Evolutionary conservation across 139 green algal species (phyloP).

Genomic region (Volvox africanus): DNA sequence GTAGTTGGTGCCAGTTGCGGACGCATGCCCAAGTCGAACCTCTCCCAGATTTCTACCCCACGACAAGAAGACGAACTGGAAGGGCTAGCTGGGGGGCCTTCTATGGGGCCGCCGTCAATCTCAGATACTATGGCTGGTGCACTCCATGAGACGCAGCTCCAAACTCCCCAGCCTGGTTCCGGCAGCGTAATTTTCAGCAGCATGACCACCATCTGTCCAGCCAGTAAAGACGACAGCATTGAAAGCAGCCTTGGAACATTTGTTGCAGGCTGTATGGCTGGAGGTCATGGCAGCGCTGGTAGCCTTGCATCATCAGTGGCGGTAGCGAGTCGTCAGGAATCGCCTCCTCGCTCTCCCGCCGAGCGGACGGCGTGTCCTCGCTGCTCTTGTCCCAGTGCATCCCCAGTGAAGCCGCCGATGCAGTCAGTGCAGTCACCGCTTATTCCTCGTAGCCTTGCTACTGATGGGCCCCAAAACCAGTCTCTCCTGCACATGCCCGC

Average conservation of each 20-base stretch:
- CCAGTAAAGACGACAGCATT: neutral
- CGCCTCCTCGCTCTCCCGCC: constrained; percentile 24
- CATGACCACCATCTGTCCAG: neutral
- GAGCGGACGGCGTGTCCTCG: constrained; percentile 11
- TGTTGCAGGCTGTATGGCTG: neutral
- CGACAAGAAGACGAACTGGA: neutral
- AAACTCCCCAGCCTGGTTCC: neutral
- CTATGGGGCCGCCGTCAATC: neutral
- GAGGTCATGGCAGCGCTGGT: neutral
- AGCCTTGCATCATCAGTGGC: neutral
- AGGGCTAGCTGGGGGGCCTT: neutral
- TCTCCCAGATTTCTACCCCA: neutral
- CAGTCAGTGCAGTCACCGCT: neutral
- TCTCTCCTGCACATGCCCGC: neutral
- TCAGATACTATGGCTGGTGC: neutral
- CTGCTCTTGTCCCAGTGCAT: neutral
- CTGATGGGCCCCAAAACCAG: neutral
- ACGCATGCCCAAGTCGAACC: neutral
- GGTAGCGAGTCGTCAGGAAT: neutral
- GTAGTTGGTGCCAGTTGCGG: neutral
- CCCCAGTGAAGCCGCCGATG: constrained; percentile 30
- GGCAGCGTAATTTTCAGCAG: neutral
- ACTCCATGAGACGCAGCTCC: neutral
- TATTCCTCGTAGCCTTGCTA: neutral
- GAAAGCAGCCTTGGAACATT: neutral